Percentiles rank a stretch among this genome's conserved stretches.
Evolutionary conservation across 441 rosid species (phyloP).

Genomic region (Viola pubescens): DNA sequence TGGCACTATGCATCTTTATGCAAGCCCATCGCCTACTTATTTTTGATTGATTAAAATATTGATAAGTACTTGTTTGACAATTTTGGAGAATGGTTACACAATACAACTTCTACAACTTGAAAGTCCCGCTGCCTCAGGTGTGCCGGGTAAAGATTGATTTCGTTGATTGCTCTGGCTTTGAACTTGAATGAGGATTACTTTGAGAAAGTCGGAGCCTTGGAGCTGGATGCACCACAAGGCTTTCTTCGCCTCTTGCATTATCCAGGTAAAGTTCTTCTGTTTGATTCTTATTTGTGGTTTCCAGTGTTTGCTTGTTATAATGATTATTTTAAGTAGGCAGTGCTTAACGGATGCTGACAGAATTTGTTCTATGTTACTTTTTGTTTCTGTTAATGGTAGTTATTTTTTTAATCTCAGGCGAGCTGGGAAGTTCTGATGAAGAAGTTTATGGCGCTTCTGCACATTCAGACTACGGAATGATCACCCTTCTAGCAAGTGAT

Average conservation of each 20-base stretch:
- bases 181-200: conserved; percentile 64
- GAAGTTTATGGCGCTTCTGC: conserved; percentile 71
- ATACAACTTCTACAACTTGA: neutral
- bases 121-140: conserved; percentile 33
- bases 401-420: conserved; percentile 15
- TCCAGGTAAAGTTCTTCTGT: conserved; percentile 43
- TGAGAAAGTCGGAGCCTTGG: conserved; percentile 51
- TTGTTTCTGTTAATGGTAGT: neutral
- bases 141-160: conserved; percentile 40
- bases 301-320: neutral
- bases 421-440: conserved; percentile 15
- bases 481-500: conserved; percentile 66
- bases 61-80: neutral
- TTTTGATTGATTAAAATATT: neutral
- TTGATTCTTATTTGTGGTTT: neutral
- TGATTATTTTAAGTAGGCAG: too few species aligned
- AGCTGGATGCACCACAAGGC: conserved; percentile 32
- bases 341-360: too few species aligned
- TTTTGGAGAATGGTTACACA: conserved; percentile 3
- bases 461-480: conserved; percentile 85
- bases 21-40: neutral
- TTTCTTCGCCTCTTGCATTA: conserved; percentile 67
- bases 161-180: conserved; percentile 66
- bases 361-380: too few species aligned
- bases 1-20: neutral